phyloP scores from a whole-genome alignment of 148 eudicot genomes.

The Rhododendron henanense region DNA sequence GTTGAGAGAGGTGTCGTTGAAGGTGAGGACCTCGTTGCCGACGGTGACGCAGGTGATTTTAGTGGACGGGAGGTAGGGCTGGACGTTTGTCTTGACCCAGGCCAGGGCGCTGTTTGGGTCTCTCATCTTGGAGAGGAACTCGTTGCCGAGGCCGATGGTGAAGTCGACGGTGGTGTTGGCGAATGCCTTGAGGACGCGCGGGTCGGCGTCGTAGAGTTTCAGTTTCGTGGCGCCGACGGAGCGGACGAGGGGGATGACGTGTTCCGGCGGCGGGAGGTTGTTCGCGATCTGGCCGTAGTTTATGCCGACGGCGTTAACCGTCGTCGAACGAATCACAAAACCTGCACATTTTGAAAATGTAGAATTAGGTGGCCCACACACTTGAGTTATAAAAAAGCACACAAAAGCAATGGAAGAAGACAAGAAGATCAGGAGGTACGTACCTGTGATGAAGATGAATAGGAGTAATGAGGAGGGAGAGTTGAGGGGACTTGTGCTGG shows the following conservation, averaged over 20 bases:
- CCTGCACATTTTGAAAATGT: not conserved
- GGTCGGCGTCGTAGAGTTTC: not conserved
- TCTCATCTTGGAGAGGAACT: constrained; percentile 28
- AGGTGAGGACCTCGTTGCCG: constrained; percentile 70
- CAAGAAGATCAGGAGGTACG: not conserved
- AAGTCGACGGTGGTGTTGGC: not conserved
- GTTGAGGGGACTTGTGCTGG: not conserved
- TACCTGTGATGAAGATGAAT: not conserved
- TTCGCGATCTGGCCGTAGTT: not conserved
- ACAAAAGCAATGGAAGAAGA: not conserved
- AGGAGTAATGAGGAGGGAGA: not conserved
- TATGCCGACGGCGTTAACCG: not conserved
- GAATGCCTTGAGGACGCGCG: not conserved
- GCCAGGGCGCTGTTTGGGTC: constrained; percentile 43
- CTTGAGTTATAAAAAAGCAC: too few species aligned
- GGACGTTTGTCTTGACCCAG: constrained; percentile 66
- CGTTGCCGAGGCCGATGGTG: not conserved
- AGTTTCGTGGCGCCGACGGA: not conserved
- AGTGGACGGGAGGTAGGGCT: constrained; percentile 45
- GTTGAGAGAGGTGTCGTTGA: constrained; percentile 46
- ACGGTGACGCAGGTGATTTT: constrained; percentile 59
- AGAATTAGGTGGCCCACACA: not conserved
- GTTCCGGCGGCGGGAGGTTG: not conserved
- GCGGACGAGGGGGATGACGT: not conserved
- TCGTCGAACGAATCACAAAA: constrained; percentile 3